Percentiles rank a stretch among this genome's conserved stretches.
Conservation (phyloP, 176 grass and related monocot species). For the Chloris gayana region DNA sequence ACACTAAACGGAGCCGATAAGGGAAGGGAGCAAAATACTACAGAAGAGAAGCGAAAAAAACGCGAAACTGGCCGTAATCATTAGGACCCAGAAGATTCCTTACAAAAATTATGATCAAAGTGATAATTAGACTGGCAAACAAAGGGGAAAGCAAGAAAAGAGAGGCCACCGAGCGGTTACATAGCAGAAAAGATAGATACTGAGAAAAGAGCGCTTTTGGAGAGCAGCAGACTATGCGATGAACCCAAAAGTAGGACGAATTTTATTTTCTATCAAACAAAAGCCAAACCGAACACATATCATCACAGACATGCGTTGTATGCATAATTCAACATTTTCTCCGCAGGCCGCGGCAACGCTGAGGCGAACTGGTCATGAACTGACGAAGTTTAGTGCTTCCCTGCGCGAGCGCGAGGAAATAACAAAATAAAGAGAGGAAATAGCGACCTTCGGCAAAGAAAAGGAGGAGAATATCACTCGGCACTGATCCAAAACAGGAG, state of each 20-base stretch:
- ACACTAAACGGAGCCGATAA: neutral
- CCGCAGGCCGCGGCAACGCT: neutral
- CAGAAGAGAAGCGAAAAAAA: neutral
- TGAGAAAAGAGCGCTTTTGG: conserved; percentile 14
- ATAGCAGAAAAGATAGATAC: conserved; percentile 14
- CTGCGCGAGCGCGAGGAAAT: neutral
- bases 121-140: conserved; percentile 22
- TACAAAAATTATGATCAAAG: conserved; percentile 30
- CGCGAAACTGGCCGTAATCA: conserved; percentile 15
- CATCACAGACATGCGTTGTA: neutral
- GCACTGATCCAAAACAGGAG: neutral
- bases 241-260: neutral
- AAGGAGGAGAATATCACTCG: neutral
- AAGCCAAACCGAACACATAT: conserved; percentile 16
- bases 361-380: neutral
- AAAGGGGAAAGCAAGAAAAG: conserved; percentile 19
- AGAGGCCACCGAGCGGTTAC: conserved; percentile 29
- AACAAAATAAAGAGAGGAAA: neutral
- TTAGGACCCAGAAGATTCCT: neutral
- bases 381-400: neutral
- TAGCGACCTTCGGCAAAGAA: neutral
- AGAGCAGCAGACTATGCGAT: neutral
- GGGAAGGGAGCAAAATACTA: neutral
- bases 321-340: conserved; percentile 1
- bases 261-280: neutral